Conservation (phyloP, 2,329 filamentous ascomycete genomes). For the Hymenoscyphus fructigenus region DNA sequence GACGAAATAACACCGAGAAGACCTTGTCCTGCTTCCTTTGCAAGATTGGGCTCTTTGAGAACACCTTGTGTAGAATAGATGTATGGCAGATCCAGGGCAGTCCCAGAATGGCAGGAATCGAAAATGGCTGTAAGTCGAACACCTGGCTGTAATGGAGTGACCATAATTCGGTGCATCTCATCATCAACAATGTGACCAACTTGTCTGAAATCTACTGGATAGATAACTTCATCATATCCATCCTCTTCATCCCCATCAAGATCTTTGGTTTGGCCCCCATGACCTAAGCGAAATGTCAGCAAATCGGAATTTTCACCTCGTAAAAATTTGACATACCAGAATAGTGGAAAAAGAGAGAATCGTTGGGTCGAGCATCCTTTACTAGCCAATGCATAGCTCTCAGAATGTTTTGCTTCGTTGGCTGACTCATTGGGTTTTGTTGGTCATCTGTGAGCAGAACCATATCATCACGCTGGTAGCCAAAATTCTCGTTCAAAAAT, state of each 20-base stretch:
- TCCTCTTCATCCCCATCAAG: conserved; percentile 77
- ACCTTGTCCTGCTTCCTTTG: conserved; percentile 50
- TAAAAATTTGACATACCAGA: conserved; percentile 60
- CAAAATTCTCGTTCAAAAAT: conserved; percentile 84
- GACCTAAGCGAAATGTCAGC: conserved; percentile 47
- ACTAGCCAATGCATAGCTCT: conserved; percentile 98
- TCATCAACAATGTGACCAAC: conserved; percentile 79
- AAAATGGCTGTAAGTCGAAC: conserved; percentile 73
- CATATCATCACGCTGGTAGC: conserved; percentile 94
- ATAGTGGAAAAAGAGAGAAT: conserved; percentile 96
- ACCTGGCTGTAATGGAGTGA: conserved; percentile 72
- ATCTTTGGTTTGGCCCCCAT: conserved; percentile 79
- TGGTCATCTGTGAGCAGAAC: conserved; percentile 94
- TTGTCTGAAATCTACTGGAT: conserved; percentile 75
- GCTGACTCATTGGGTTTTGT: conserved; percentile 94
- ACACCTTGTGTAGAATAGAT: conserved; percentile 47
- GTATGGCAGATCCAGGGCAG: conserved; percentile 63
- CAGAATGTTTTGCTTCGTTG: conserved; percentile 90
- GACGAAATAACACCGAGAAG: conserved; percentile 59
- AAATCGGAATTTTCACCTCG: conserved; percentile 22
- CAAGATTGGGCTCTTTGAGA: conserved; percentile 56
- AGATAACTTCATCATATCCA: conserved; percentile 80
- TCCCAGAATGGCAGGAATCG: conserved; percentile 66
- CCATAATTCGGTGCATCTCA: conserved; percentile 75
- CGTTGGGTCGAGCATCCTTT: conserved; percentile 86